Evolutionary conservation across 768 basidiomycete genomes (phyloP).

Genomic region (Epithele typhae): DNA sequence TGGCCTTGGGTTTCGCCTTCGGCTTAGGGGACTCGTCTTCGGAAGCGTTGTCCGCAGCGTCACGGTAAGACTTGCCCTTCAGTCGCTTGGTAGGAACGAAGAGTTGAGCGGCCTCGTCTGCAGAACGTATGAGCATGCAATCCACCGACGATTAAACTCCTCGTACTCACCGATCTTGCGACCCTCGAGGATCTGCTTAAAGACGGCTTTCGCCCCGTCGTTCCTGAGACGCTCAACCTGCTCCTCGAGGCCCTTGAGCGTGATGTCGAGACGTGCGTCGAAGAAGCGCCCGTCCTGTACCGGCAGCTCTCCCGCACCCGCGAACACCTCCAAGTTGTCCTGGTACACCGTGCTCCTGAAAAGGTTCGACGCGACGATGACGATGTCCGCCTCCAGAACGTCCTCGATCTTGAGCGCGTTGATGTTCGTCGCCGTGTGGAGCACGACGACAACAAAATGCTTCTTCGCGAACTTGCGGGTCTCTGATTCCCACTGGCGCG

Average conservation of each 20-base stretch:
- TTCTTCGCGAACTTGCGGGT: constrained; percentile 72
- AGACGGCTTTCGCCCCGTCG: constrained; percentile 58
- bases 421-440: constrained; percentile 66
- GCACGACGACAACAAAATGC: constrained; percentile 55
- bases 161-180: constrained; percentile 50
- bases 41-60: constrained; percentile 51
- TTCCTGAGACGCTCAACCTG: constrained; percentile 69
- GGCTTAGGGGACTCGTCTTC: too few species aligned
- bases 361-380: constrained; percentile 83
- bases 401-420: constrained; percentile 70
- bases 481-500: constrained; percentile 87
- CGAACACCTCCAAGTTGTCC: constrained; percentile 68
- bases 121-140: constrained; percentile 26
- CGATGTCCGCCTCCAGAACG: constrained; percentile 77
- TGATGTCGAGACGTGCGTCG: constrained; percentile 70
- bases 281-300: constrained; percentile 85
- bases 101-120: constrained; percentile 47
- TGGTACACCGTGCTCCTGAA: constrained; percentile 76
- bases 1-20: constrained; percentile 17
- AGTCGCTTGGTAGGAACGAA: constrained; percentile 57
- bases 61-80: constrained; percentile 70
- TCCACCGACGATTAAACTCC: neutral
- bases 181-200: constrained; percentile 59
- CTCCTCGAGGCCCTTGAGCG: constrained; percentile 48
- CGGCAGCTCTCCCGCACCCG: constrained; percentile 66